Evolutionary conservation across 78 protist species (phyloP), one percentile per base, ranked within the genome.

Genomic region (Monosiga brevicollis): DNA sequence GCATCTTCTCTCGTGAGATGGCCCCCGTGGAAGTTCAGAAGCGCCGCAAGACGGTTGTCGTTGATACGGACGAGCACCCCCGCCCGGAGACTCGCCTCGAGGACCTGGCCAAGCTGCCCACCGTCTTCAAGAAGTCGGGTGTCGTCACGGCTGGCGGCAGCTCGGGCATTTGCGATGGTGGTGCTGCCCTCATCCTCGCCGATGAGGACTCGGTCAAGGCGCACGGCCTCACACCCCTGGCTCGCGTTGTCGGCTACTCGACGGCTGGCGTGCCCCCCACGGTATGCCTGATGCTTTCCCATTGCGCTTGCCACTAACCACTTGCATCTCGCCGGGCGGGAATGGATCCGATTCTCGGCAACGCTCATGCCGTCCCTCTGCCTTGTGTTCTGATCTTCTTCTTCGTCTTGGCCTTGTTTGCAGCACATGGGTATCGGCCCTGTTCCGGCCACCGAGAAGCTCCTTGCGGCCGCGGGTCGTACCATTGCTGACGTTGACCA

Each of bases 101-200:
- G 75, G 41, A 38, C 1, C 84, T 89, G 10, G 40, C 49, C 29
- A 80, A 41, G 79, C 81, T 93, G 62, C 79, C 82, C 35, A 11
- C 95, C 35, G 86, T 83, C 29, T 90, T 93, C 84, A 86, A 89
- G 85, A 72, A 78, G 86, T 85, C 87, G 70, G 95, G 95, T 1
- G n/a, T 72, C 11, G 88, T 90, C 54, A 93, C 91, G 0, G 92
- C 95, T 0, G 95, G 89, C 20, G 70, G 38, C 29, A 92, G 94
- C 62, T 84, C 90, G 1, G 88, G 92, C 32, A 87, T 93, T 74
- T 38, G 83, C 62, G 95, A 93, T 72, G 95, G 95, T 38, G 95
- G 93, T 20, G 92, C 84, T 2, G 38, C 87, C 36, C 42, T 91
- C 22, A 76, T 91, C 15, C 55, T 93, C 2, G 95, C 89, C 34